Percentiles rank a stretch among this genome's conserved stretches.
Evolutionary conservation across 441 rosid species (phyloP).

Genomic region (Corymbia citriodora): DNA sequence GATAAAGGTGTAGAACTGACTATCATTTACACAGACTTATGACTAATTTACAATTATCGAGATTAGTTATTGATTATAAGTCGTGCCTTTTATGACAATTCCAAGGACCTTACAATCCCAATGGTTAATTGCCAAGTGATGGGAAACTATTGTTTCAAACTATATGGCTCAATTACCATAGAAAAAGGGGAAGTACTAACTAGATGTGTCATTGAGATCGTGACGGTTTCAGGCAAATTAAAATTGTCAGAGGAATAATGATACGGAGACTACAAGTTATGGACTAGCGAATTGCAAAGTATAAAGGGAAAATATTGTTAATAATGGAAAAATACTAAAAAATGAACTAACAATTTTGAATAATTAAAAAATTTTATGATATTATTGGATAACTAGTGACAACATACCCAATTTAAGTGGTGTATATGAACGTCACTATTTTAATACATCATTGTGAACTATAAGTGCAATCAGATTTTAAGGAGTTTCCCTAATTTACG

Average conservation of each 20-base stretch:
- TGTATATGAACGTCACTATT: not conserved
- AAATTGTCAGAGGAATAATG: no score
- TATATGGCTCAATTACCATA: not conserved
- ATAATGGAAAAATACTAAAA: not conserved
- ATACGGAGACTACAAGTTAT: not conserved
- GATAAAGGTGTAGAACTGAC: no score
- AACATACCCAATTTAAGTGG: not conserved
- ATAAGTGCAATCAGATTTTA: not conserved
- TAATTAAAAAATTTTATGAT: no score
- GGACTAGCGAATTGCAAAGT: no score
- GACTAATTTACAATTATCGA: fast-evolving
- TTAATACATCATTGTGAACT: not conserved
- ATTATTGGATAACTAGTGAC: not conserved
- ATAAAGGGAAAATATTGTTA: not conserved
- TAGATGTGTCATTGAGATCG: no score
- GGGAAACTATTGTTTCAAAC: not conserved
- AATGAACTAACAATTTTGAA: not conserved
- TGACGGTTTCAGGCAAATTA: not conserved
- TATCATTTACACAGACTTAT: not conserved
- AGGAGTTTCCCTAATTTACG: no score
- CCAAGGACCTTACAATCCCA: not conserved
- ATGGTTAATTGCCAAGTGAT: no score
- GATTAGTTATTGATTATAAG: no score
- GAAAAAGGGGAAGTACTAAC: not conserved
- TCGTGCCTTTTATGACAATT: not conserved